Base-by-base conservation (phyloP, 495 filamentous ascomycete genomes). In the Penicillium argentinense region DNA sequence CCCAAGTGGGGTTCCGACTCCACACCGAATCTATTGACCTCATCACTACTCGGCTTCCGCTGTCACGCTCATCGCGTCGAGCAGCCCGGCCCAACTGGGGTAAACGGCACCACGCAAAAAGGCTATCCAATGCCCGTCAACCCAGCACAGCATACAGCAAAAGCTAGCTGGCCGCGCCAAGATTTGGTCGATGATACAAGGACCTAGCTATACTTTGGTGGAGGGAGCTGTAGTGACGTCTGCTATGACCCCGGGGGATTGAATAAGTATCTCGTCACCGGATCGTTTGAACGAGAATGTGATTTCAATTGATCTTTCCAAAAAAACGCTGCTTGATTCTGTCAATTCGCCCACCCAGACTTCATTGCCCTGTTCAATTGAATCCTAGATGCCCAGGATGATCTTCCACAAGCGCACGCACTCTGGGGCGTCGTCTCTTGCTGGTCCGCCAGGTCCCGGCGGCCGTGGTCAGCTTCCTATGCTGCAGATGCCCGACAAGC, bases 401-500 rank as follows among this genome's bases (percentile, higher is more conserved):
- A 21, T 38, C 13, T 38, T 49, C 22, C 54, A 49, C 34, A 59
- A 45, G 34, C 60, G 53, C 5, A 1, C 28, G 3, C 11, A 34
- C 0, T 47, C 52, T 4, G 41, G 59, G 25, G n/a, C 25, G 1
- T 55, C 56, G 9, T 50, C 50, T 3, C 37, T 57, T 9, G 51
- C 28, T 6, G 48, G 45, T 6, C 36, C 39, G 9, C 22, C 34
- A 14, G 38, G 39, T 3, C 36, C 50, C n/a, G 39, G 45, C 2
- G 33, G 44, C 4, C 50, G 51, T 29, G 14, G 55, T 37, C 62
- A 68, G 58, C 57, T 74, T 11, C 71, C 71, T 5, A 74, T 74
- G 71, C 54, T 74, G 24, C 50, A 60, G 24, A 29, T 69, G 9
- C 57, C 66, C 0, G 66, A 73, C 29, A 68, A 36, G n/a, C 21